Evolutionary conservation across 352 stramenopile species (phyloP), one percentile per base, ranked within the genome.

Genomic region (Aphanomyces invadans): DNA sequence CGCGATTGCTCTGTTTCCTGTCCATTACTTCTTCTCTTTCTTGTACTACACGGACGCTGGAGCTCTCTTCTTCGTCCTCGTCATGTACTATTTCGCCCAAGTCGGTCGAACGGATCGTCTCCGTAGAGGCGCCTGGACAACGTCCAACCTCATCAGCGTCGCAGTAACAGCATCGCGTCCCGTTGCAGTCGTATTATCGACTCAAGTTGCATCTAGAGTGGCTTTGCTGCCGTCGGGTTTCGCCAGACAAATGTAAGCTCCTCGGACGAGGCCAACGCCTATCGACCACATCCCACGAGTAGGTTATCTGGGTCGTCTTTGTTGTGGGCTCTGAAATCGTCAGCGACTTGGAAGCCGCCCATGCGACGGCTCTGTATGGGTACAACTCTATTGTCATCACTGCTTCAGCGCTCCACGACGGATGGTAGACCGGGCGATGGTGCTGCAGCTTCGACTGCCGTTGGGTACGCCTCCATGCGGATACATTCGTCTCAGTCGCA

Each of bases 31-130:
- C 72, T 96, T 95, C 64, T 69, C 77, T 19, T 95, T 94, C 57
- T 62, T 97, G 11, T 95, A 89, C 65, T 97, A 97, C 78, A 97
- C 90, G 49, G 90, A 97, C 69, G 71, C 70, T 44, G 87, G 85
- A 28, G 80, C 87, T 3, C 84, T 78, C 17, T 96, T 95, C 70
- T 96, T 96, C 52, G 84, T 96, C 68, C 70, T 97, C 44, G 74
- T 92, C 17, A 95, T 93, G 77, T 78, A 85, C 61, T 78, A 76
- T 31, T 71, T 91, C 15, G 83, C 85, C 28, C 3, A 75, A 82
- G 46, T 65, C 55, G 23, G 80, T 87, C 55, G 72, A 89, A 29
- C 36, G 86, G 49, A 48, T 72, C 39, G 69, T 74, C 42, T 73
- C 73, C 21, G 74, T 71, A 3, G 73, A 74, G 1, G 61, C 64